Percentiles rank a stretch among this genome's conserved stretches.
These are phyloP conservation scores for Nicotiana knightiana DNA, from an alignment of 257 asterid genomes.

Conservation along the genomic window DNA sequence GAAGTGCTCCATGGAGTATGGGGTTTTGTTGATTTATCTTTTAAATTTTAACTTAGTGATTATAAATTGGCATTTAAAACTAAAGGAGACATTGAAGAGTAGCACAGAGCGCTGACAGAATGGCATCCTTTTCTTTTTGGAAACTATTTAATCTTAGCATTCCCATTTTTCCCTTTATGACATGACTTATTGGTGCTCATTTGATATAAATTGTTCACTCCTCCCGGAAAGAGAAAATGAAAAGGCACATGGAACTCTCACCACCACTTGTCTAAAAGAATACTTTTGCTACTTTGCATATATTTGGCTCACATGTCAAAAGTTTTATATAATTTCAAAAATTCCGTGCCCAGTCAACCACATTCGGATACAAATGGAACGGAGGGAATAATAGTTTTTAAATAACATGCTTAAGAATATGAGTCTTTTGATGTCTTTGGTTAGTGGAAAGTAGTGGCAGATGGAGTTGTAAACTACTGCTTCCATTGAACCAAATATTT, in stretches of 20 bases:
- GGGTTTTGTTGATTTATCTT: neutral
- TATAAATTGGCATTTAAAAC: neutral
- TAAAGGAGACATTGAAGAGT: neutral
- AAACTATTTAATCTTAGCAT: neutral
- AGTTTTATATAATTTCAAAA: neutral
- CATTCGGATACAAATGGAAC: neutral
- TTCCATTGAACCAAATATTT: neutral
- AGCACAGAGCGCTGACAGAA: neutral
- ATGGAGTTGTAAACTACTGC: neutral
- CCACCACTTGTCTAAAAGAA: neutral
- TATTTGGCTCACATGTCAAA: neutral
- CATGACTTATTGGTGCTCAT: neutral
- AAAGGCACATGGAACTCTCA: neutral
- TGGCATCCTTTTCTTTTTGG: neutral
- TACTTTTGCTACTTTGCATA: neutral
- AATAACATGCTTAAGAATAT: neutral
- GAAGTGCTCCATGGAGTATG: slow-evolving; percentile 1
- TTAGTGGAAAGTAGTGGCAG: neutral
- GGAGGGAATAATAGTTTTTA: neutral
- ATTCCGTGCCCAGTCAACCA: neutral
- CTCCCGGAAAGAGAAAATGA: neutral
- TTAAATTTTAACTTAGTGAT: neutral
- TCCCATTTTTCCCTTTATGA: neutral
- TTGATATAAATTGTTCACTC: neutral
- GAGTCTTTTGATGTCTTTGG: neutral